Percentiles rank a stretch among this genome's conserved stretches.
phyloP scores from a whole-genome alignment of 345 rosid genomes.

The Brassica juncea region DNA sequence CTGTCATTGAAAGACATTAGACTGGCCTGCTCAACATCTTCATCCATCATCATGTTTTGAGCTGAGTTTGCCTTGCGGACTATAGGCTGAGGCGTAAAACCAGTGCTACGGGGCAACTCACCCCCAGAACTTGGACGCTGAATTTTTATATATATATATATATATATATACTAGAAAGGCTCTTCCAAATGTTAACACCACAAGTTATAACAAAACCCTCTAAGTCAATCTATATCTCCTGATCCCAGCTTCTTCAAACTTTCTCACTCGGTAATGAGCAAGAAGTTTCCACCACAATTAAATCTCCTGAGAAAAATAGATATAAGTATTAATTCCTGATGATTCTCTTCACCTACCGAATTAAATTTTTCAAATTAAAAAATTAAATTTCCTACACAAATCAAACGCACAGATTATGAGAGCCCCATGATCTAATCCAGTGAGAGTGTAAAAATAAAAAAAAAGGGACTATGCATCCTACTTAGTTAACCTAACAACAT shows the following conservation, averaged over 20 bases:
- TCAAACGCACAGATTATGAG: background rate
- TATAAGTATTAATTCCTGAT: conserved; percentile 3
- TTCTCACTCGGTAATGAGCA: conserved; percentile 18
- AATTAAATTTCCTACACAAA: background rate
- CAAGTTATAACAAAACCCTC: background rate
- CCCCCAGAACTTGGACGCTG: conserved; percentile 49
- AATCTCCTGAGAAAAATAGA: conserved; percentile 20
- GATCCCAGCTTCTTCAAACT: conserved; percentile 30
- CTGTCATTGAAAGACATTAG: conserved; percentile 74
- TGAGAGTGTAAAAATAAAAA: conserved; percentile 1
- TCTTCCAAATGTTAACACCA: conserved; percentile 17
- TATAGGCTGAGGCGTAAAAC: conserved; percentile 38
- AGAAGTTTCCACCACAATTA: conserved; percentile 4
- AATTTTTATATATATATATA: conserved; percentile 18
- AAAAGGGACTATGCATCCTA: conserved; percentile 4
- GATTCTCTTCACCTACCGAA: conserved; percentile 32
- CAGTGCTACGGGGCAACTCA: conserved; percentile 43
- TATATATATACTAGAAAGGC: background rate
- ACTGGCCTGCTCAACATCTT: conserved; percentile 78
- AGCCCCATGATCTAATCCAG: conserved; percentile 20
- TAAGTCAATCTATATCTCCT: conserved; percentile 11
- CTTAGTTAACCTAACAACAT: background rate
- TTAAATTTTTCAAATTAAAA: background rate
- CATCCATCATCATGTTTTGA: conserved; percentile 76
- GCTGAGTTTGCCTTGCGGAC: conserved; percentile 57